Conservation (phyloP, 495 filamentous ascomycete genomes). For the Pseudevernia furfuracea region DNA sequence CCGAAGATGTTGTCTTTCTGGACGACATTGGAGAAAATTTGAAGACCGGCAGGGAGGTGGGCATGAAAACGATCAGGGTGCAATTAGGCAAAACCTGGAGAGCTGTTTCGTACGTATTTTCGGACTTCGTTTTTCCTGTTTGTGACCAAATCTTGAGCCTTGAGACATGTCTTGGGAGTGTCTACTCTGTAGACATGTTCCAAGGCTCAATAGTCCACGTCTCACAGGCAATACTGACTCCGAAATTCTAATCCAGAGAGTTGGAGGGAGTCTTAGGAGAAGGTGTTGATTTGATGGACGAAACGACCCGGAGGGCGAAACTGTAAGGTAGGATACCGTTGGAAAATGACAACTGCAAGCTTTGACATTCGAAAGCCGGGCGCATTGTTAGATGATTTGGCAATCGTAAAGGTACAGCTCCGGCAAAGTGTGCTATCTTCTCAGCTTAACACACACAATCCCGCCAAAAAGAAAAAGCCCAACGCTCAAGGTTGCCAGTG, state of each 20-base stretch:
- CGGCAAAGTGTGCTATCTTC: background rate
- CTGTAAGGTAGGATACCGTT: conserved; percentile 10
- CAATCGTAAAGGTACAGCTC: background rate
- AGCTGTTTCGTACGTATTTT: too few relatives aligned
- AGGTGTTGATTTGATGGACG: conserved; percentile 48
- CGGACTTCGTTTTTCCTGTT: too few relatives aligned
- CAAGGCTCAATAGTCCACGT: too few relatives aligned
- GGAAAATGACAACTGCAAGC: background rate
- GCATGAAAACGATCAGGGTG: conserved; percentile 80
- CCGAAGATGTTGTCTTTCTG: conserved; percentile 73
- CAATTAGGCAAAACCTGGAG: conserved; percentile 66
- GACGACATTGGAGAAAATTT: conserved; percentile 96
- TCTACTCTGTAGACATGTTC: too few relatives aligned
- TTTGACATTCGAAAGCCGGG: background rate
- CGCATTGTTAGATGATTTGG: background rate
- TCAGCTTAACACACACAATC: background rate
- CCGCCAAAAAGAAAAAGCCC: background rate
- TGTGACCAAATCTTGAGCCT: too few relatives aligned
- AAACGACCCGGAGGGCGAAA: conserved; percentile 27
- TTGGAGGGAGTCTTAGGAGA: conserved; percentile 47
- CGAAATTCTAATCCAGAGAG: too few relatives aligned
- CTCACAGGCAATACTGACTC: too few relatives aligned
- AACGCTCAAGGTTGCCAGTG: background rate
- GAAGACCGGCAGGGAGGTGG: conserved; percentile 65
- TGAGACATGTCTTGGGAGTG: too few relatives aligned